phyloP scores from a whole-genome alignment of 2,329 filamentous ascomycete species.

The Fusarium pininemorale region DNA sequence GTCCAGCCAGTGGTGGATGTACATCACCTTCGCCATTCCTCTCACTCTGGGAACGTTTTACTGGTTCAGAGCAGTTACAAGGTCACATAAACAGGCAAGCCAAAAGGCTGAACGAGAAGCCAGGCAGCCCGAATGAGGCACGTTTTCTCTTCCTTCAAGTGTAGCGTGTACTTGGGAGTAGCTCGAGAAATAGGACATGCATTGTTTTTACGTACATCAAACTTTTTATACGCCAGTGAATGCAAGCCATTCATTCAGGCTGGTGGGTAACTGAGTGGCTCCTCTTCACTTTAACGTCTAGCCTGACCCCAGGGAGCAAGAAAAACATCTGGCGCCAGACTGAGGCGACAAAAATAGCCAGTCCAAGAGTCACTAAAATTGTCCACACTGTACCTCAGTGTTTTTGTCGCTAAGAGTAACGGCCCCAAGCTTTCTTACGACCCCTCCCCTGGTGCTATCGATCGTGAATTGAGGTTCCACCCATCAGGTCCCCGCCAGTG shows the following conservation, averaged over 20 bases:
- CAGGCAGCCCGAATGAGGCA: neutral
- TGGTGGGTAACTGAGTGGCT: neutral
- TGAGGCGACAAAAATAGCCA: fast-evolving
- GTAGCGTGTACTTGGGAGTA: fast-evolving
- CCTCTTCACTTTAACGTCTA: neutral
- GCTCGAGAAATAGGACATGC: fast-evolving
- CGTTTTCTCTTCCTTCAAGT: fast-evolving
- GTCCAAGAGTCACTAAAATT: fast-evolving
- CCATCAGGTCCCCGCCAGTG: neutral
- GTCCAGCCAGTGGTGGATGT: neutral
- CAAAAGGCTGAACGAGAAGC: neutral
- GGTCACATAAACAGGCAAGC: neutral
- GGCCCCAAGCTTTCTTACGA: neutral
- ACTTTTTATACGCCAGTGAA: neutral
- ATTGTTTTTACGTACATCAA: neutral
- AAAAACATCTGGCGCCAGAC: neutral
- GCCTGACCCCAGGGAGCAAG: fast-evolving
- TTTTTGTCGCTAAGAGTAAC: fast-evolving
- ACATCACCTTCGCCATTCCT: neutral
- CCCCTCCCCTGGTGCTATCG: neutral
- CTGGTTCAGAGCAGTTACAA: neutral
- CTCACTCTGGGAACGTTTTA: neutral
- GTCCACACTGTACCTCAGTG: fast-evolving
- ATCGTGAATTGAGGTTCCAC: neutral
- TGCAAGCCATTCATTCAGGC: neutral